Evolutionary conservation across 164 flowering plant species (phyloP).

Genomic region (Echeveria elegans): DNA sequence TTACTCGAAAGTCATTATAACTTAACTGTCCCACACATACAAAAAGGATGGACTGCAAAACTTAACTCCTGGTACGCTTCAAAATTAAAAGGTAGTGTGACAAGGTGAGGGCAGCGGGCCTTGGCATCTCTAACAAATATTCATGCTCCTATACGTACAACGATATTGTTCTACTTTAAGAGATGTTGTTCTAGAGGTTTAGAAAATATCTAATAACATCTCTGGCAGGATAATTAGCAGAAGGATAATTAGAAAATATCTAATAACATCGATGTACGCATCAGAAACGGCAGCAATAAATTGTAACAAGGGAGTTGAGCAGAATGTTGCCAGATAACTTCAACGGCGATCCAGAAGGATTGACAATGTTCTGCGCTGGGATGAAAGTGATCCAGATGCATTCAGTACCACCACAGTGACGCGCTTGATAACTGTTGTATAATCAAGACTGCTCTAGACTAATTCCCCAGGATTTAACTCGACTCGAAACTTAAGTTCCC

Average conservation of each 20-base stretch:
- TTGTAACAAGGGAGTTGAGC: constrained; percentile 16
- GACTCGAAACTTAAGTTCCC: no score
- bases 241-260: constrained; percentile 95
- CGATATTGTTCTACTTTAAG: background rate
- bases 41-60: background rate
- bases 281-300: constrained; percentile 9
- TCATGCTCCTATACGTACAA: constrained; percentile 75
- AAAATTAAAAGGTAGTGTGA: constrained; percentile 79
- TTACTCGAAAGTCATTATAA: no score
- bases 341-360: constrained; percentile 14
- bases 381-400: constrained; percentile 14
- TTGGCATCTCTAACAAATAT: constrained; percentile 95
- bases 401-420: constrained; percentile 13
- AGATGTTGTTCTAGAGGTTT: no score
- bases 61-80: constrained; percentile 82
- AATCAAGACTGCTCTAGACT: no score
- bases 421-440: no score
- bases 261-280: no score
- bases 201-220: constrained; percentile 12
- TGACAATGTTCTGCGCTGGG: constrained; percentile 14
- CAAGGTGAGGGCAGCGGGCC: constrained; percentile 81
- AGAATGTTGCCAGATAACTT: constrained; percentile 11
- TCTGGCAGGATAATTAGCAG: no score
- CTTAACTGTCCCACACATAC: background rate
- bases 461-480: no score